phyloP scores from a whole-genome alignment of 495 filamentous ascomycete species.

The Penicillium bialowiezense region DNA sequence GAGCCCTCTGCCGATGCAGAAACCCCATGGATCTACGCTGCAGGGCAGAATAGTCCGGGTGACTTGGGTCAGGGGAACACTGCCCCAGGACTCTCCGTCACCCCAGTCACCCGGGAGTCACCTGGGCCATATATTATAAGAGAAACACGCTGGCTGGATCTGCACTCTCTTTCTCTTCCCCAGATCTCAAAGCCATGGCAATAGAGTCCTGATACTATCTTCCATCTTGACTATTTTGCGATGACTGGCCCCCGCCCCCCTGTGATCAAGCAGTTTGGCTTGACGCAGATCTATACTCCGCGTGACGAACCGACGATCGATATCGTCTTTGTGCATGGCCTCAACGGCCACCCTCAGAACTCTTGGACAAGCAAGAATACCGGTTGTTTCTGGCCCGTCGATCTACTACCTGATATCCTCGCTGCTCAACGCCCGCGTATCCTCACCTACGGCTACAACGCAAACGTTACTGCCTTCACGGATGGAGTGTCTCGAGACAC shows the following conservation, averaged over 20 bases:
- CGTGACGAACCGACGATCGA: constrained; percentile 38
- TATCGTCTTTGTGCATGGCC: constrained; percentile 77
- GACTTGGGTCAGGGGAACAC: constrained; percentile 16
- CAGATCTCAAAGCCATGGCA: not conserved
- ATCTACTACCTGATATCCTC: constrained; percentile 66
- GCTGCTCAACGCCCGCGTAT: constrained; percentile 63
- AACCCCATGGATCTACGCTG: constrained; percentile 5
- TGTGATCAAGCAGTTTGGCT: constrained; percentile 61
- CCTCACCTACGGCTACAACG: constrained; percentile 82
- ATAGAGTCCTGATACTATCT: constrained; percentile 7
- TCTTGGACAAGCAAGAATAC: constrained; percentile 69
- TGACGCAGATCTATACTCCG: constrained; percentile 65
- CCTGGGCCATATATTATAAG: constrained; percentile 2
- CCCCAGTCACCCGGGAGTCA: constrained; percentile 13
- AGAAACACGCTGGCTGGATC: not conserved
- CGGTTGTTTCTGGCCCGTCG: constrained; percentile 71
- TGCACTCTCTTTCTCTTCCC: not conserved
- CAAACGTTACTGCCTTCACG: constrained; percentile 66
- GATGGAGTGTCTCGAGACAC: constrained; percentile 66
- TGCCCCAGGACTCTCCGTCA: not conserved
- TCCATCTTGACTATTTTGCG: constrained; percentile 2
- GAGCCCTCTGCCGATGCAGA: not conserved
- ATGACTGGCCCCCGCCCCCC: constrained; percentile 26
- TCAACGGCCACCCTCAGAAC: constrained; percentile 73
- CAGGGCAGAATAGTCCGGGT: not conserved